phyloP scores from a whole-genome alignment of 2,329 filamentous ascomycete genomes.

The Mollisiaceae sp. region DNA sequence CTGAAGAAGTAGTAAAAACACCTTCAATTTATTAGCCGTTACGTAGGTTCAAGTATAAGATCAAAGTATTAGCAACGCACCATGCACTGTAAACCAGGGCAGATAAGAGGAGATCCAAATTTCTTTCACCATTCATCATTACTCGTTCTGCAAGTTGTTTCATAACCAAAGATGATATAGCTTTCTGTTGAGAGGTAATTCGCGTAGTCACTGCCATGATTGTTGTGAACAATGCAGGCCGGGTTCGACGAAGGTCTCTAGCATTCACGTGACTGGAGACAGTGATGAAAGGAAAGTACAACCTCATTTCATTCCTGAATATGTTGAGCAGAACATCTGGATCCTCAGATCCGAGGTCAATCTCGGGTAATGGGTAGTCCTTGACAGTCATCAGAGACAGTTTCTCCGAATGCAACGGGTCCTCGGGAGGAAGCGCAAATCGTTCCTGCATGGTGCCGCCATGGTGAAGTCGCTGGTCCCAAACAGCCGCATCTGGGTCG shows the following conservation, averaged over 20 bases:
- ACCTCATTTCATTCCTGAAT: slow-evolving; percentile 29
- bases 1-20: slow-evolving; percentile 26
- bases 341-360: slow-evolving; percentile 23
- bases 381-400: background rate
- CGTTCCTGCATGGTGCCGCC: slow-evolving; percentile 15
- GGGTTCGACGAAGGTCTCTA: slow-evolving; percentile 19
- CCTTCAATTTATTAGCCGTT: slow-evolving; percentile 17
- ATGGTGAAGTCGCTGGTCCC: slow-evolving; percentile 19
- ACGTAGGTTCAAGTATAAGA: background rate
- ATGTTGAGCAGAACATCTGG: slow-evolving; percentile 23
- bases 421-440: slow-evolving; percentile 12
- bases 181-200: slow-evolving; percentile 16
- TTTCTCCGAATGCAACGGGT: background rate
- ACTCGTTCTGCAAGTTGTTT: slow-evolving; percentile 28
- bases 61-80: slow-evolving; percentile 13
- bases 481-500: slow-evolving; percentile 9
- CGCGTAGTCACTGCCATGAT: slow-evolving; percentile 28
- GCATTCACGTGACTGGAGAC: slow-evolving; percentile 20
- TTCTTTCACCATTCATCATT: slow-evolving; percentile 25
- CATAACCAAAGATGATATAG: slow-evolving; percentile 25
- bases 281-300: slow-evolving; percentile 34
- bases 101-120: slow-evolving; percentile 29
- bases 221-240: slow-evolving; percentile 32
- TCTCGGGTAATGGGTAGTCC: slow-evolving; percentile 2
- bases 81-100: slow-evolving; percentile 28